Base-by-base conservation (phyloP, 2,329 filamentous ascomycete genomes). In the Apiospora malaysiana region DNA sequence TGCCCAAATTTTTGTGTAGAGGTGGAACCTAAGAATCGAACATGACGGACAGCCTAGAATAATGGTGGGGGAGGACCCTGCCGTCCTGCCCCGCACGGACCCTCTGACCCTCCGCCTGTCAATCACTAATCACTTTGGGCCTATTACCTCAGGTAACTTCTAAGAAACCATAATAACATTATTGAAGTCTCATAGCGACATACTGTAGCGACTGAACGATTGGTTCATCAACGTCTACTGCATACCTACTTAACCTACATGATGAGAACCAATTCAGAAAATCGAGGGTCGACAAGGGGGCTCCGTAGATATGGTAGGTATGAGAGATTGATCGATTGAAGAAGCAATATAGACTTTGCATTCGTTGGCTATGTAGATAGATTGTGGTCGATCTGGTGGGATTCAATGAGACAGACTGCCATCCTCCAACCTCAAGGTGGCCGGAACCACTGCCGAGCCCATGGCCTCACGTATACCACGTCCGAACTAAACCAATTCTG, bases 1-100 rank as follows among this genome's bases (percentile, higher is more conserved):
- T 40, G 56, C 56, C 56, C 56, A 63, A 40, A 63, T n/a, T 63
- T 63, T 63, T 63, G 56, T 40, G 27, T 63, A 63, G 32, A 56
- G 27, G 56, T 40, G 56, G 56, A 63, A 32, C 32, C 56, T 21
- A 59, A 32, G 32, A n/a, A 40, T 63, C 56, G 32, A 63, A 12
- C 25, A 56, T 63, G 56, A 63, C 56, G 56, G 32, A n/a, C 49
- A 10, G 23, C 23, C 23, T 56, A 56, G 42, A 16, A 27, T 14
- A 63, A 63, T 37, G 56, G 56, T 63, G 56, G 56, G 56, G 56
- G 56, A 23, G 56, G 32, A 63, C 56, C 32, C 32, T 63, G n/a
- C 56, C 32, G 3, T 3, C 32, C 32, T 32, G 51, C 32, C 56
- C 56, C 56, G 56, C 56, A 63, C 56, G 12, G 56, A 63, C 56